phyloP scores from a whole-genome alignment of 208 protist species.

The Polymyxa betae region DNA sequence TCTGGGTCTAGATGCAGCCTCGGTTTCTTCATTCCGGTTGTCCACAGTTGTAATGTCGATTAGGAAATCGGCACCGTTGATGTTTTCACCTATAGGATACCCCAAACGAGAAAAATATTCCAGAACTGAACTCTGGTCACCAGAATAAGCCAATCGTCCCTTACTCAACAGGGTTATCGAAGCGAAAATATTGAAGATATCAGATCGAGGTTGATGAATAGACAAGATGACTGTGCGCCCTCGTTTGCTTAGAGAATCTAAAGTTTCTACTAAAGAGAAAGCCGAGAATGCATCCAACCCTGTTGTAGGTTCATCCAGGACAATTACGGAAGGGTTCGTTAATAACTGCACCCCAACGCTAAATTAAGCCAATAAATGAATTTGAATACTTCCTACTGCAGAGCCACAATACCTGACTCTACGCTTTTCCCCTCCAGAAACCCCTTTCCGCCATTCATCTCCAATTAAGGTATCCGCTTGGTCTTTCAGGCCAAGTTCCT shows the following conservation, averaged over 20 bases:
- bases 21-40: background rate
- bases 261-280: background rate
- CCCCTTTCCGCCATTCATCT: slow-evolving; percentile 26
- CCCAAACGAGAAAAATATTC: background rate
- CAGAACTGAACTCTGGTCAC: background rate
- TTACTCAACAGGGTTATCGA: background rate
- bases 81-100: background rate
- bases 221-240: background rate
- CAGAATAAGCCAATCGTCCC: slow-evolving; percentile 1
- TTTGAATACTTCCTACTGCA: background rate
- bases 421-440: slow-evolving; percentile 43
- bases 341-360: background rate
- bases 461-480: background rate
- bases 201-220: slow-evolving; percentile 40
- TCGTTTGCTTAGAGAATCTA: background rate
- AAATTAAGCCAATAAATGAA: background rate
- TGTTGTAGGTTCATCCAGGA: slow-evolving; percentile 42
- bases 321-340: background rate
- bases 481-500: slow-evolving; percentile 28
- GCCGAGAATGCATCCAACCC: slow-evolving; percentile 31
- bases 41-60: slow-evolving; percentile 38
- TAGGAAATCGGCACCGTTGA: slow-evolving; percentile 50
- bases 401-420: background rate
- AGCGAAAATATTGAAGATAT: slow-evolving; percentile 12
- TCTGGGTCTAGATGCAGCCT: background rate